Percentiles rank a stretch among this genome's conserved stretches.
Conservation (phyloP, 768 basidiomycete genomes). For the Termitomyces sp. region DNA sequence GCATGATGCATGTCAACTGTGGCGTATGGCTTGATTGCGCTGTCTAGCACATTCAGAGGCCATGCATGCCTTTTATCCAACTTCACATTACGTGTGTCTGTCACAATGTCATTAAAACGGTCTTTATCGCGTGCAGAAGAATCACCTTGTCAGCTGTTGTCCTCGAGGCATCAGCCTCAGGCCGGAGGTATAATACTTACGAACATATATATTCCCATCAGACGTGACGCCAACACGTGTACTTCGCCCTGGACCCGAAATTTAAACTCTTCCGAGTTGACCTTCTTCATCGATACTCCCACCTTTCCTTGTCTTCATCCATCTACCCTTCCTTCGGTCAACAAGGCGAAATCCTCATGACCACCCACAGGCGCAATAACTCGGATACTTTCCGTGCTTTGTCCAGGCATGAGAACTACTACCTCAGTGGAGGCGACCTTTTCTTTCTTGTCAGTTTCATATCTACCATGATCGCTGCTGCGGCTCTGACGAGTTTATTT, state of each 20-base stretch:
- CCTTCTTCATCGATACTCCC: conserved; percentile 32
- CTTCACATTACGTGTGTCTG: conserved; percentile 4
- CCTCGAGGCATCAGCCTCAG: conserved; percentile 13
- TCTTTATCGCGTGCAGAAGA: neutral
- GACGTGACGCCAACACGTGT: conserved; percentile 25
- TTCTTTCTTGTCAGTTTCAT: conserved; percentile 41
- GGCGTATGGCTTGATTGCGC: neutral
- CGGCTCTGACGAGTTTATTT: conserved; percentile 22
- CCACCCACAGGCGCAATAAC: conserved; percentile 8
- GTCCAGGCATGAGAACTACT: conserved; percentile 34
- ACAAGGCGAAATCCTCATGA: conserved; percentile 18
- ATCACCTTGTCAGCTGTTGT: conserved; percentile 5
- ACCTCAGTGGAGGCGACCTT: conserved; percentile 46
- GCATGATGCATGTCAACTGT: neutral
- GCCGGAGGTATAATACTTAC: neutral
- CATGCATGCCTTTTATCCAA: neutral
- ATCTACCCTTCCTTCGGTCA: conserved; percentile 24
- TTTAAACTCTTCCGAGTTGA: conserved; percentile 14
- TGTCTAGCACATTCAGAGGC: neutral
- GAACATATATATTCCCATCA: conserved; percentile 15
- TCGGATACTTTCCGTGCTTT: conserved; percentile 20
- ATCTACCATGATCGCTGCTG: conserved; percentile 20
- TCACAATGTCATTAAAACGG: neutral
- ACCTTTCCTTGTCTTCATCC: conserved; percentile 16
- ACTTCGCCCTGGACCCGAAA: conserved; percentile 27